Evolutionary conservation across 2,329 filamentous ascomycete species (phyloP).

Genomic region (Nigrograna mackinnonii): DNA sequence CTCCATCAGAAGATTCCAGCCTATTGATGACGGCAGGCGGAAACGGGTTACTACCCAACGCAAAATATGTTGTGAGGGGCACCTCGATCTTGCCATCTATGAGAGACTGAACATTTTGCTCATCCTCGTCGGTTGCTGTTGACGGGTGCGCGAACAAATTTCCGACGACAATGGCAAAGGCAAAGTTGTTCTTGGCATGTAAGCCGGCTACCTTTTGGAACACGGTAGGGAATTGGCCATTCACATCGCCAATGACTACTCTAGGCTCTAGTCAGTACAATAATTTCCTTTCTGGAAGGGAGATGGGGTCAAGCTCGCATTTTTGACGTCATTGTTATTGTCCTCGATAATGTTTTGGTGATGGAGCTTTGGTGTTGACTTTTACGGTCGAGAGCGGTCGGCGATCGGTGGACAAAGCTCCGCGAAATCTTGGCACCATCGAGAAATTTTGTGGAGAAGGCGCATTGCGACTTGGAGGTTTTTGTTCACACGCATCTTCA

Average conservation of each 20-base stretch:
- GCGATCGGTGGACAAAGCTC: slow-evolving; percentile 1
- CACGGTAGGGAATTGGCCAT: slow-evolving; percentile 74
- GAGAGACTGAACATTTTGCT: slow-evolving; percentile 64
- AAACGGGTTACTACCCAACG: slow-evolving; percentile 73
- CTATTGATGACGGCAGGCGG: slow-evolving; percentile 72
- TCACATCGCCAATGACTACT: slow-evolving; percentile 75
- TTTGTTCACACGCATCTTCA: slow-evolving; percentile 4
- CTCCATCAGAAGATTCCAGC: slow-evolving; percentile 68
- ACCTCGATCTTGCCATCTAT: slow-evolving; percentile 73
- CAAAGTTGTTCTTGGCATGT: slow-evolving; percentile 85
- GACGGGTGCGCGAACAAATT: slow-evolving; percentile 72
- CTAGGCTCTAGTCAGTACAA: too few species aligned
- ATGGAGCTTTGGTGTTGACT: slow-evolving; percentile 1
- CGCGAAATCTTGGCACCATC: slow-evolving; percentile 23
- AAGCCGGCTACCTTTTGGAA: slow-evolving; percentile 81
- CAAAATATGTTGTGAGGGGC: slow-evolving; percentile 88
- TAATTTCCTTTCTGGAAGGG: too few species aligned
- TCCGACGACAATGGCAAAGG: slow-evolving; percentile 81
- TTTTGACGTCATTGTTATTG: neutral
- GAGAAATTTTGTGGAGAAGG: slow-evolving; percentile 33
- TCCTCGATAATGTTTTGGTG: slow-evolving; percentile 1
- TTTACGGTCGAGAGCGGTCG: neutral
- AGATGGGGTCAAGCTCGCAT: neutral
- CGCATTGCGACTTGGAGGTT: slow-evolving; percentile 4
- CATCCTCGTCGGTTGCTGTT: slow-evolving; percentile 53